phyloP scores from a whole-genome alignment of 805 yeast species.

The Candida tammaniensis region DNA sequence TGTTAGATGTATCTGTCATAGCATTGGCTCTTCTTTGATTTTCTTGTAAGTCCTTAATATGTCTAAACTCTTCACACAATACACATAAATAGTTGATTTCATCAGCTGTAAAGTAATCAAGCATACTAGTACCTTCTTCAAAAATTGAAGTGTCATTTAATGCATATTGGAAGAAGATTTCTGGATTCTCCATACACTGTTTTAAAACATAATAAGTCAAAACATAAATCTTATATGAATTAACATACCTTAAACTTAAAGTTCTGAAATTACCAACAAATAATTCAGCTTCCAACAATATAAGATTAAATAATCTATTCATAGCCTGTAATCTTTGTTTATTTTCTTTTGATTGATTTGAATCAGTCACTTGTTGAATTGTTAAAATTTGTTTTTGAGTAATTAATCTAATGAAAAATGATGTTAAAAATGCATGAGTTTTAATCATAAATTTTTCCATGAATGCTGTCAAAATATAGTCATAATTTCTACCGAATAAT shows the following conservation, averaged over 20 bases:
- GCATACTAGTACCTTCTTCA: constrained; percentile 38
- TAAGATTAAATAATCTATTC: constrained; percentile 28
- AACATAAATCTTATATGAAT: constrained; percentile 39
- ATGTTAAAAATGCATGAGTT: constrained; percentile 36
- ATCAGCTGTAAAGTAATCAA: constrained; percentile 33
- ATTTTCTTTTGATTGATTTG: constrained; percentile 12
- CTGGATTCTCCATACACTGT: constrained; percentile 42
- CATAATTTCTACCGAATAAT: constrained; percentile 39
- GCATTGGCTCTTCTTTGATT: constrained; percentile 10
- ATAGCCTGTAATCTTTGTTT: constrained; percentile 27
- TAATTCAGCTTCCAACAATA: constrained; percentile 37
- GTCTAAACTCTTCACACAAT: constrained; percentile 37
- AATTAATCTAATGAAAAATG: constrained; percentile 37
- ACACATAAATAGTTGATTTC: constrained; percentile 35
- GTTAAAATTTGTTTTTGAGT: constrained; percentile 36
- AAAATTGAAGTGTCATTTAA: constrained; percentile 23
- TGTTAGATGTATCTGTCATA: constrained; percentile 1
- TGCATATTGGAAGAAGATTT: constrained; percentile 31
- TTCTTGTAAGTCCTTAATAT: constrained; percentile 31
- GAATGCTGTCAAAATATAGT: constrained; percentile 32
- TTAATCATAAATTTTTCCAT: constrained; percentile 41
- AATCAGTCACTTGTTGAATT: constrained; percentile 14
- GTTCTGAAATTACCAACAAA: constrained; percentile 42
- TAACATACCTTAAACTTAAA: constrained; percentile 35
- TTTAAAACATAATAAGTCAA: constrained; percentile 38